Percentiles rank a stretch among this genome's conserved stretches.
Conservation (phyloP, 345 rosid species). For the Passiflora organensis region DNA sequence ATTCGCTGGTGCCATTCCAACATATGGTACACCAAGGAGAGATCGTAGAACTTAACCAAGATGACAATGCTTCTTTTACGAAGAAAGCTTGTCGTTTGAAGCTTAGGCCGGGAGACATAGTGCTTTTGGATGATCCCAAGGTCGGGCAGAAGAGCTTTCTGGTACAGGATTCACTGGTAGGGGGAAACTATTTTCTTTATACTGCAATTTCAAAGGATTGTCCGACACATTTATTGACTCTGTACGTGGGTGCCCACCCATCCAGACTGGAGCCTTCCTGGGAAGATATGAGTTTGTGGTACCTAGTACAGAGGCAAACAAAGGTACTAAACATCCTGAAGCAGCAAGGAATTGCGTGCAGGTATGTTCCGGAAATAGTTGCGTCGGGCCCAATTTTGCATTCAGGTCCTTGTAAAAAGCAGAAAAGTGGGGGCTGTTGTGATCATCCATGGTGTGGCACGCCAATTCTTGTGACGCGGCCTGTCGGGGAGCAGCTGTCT, state of each 20-base stretch:
- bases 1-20: slow-evolving; percentile 29
- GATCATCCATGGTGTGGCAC: slow-evolving; percentile 64
- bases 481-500: slow-evolving; percentile 55
- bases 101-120: slow-evolving; percentile 37
- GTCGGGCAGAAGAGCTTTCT: slow-evolving; percentile 43
- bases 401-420: slow-evolving; percentile 44
- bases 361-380: slow-evolving; percentile 45
- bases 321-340: slow-evolving; percentile 54
- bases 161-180: slow-evolving; percentile 39
- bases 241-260: slow-evolving; percentile 55
- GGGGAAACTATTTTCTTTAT: slow-evolving; percentile 41
- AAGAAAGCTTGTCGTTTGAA: slow-evolving; percentile 29
- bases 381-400: slow-evolving; percentile 52
- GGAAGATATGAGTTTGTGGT: slow-evolving; percentile 70
- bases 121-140: slow-evolving; percentile 43
- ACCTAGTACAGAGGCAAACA: slow-evolving; percentile 64
- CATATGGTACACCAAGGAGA: slow-evolving; percentile 36
- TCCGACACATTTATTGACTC: slow-evolving; percentile 32
- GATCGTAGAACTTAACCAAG: slow-evolving; percentile 37
- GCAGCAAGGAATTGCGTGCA: slow-evolving; percentile 40
- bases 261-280: slow-evolving; percentile 59
- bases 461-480: slow-evolving; percentile 52
- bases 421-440: slow-evolving; percentile 44
- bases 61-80: slow-evolving; percentile 19
- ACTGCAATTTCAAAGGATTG: slow-evolving; percentile 34